A percentile compares a stretch with the other conserved stretches of the same genome.
phyloP scores from a whole-genome alignment of 2,329 filamentous ascomycete species.

The Fusarium chaquense region DNA sequence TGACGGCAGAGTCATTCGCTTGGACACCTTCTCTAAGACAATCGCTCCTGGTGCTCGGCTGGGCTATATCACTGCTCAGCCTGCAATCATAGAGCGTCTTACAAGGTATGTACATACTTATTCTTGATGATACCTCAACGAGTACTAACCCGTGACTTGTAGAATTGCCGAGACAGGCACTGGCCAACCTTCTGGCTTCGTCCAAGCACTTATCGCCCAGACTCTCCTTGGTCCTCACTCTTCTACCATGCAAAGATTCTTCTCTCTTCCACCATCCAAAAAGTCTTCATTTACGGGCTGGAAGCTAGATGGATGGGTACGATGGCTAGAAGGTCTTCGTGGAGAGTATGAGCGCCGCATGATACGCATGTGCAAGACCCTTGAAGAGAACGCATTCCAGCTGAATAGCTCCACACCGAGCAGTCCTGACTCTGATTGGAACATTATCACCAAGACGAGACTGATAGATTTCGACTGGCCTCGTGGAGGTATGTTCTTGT shows the following conservation, averaged over 20 bases:
- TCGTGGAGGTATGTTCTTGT: slow-evolving; percentile 91
- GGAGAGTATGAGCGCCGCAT: slow-evolving; percentile 88
- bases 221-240: slow-evolving; percentile 77
- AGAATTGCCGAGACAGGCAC: slow-evolving; percentile 83
- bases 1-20: slow-evolving; percentile 86
- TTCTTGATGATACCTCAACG: not conserved
- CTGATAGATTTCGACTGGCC: slow-evolving; percentile 85
- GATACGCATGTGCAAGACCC: slow-evolving; percentile 78
- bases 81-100: slow-evolving; percentile 79
- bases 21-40: slow-evolving; percentile 96
- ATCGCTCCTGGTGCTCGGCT: slow-evolving; percentile 89
- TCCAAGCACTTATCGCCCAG: slow-evolving; percentile 84
- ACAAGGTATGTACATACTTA: slow-evolving; percentile 47
- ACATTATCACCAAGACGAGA: slow-evolving; percentile 78
- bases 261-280: slow-evolving; percentile 61
- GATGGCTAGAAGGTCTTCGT: slow-evolving; percentile 88
- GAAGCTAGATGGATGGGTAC: slow-evolving; percentile 87
- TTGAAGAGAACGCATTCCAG: slow-evolving; percentile 76
- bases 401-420: slow-evolving; percentile 71
- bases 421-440: slow-evolving; percentile 72
- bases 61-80: slow-evolving; percentile 91
- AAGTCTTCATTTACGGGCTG: slow-evolving; percentile 69
- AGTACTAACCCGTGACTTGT: slow-evolving; percentile 14
- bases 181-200: slow-evolving; percentile 89
- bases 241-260: slow-evolving; percentile 56